Evolutionary conservation across 2,329 filamentous ascomycete species (phyloP).

Genomic region (Phoma herbarum): DNA sequence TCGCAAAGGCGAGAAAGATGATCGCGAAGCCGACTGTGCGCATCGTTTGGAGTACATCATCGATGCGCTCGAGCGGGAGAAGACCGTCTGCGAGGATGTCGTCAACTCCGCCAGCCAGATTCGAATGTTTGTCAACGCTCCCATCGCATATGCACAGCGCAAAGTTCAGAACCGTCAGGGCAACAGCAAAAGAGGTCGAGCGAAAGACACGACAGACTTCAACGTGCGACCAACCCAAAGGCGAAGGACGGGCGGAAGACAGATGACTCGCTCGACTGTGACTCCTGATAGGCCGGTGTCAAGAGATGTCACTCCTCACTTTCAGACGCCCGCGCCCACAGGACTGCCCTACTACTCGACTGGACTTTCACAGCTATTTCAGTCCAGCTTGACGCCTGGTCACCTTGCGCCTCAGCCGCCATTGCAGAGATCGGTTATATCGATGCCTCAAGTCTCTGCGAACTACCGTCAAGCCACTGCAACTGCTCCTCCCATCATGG

Average conservation of each 20-base stretch:
- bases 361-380: not conserved
- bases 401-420: not conserved
- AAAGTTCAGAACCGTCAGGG: slow-evolving; percentile 47
- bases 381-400: not conserved
- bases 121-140: slow-evolving; percentile 51
- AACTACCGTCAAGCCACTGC: not conserved
- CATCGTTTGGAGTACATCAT: slow-evolving; percentile 44
- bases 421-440: too few relatives aligned
- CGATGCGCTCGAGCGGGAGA: slow-evolving; percentile 43
- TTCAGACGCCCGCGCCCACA: not conserved
- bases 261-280: slow-evolving; percentile 19
- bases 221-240: slow-evolving; percentile 19
- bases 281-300: slow-evolving; percentile 12
- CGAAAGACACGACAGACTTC: slow-evolving; percentile 23
- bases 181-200: slow-evolving; percentile 46
- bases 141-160: slow-evolving; percentile 44
- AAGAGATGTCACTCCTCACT: slow-evolving; percentile 23
- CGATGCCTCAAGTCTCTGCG: not conserved
- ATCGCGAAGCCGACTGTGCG: slow-evolving; percentile 42
- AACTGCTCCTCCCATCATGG: not conserved
- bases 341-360: slow-evolving; percentile 16
- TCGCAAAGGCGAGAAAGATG: slow-evolving; percentile 47
- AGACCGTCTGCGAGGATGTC: slow-evolving; percentile 50
- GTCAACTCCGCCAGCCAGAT: slow-evolving; percentile 49
- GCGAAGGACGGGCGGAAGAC: slow-evolving; percentile 17